Percentiles rank a stretch among this genome's conserved stretches.
These are phyloP conservation scores for Pluteus cervinus DNA, from an alignment of 768 basidiomycete genomes.

Conservation along the genomic window DNA sequence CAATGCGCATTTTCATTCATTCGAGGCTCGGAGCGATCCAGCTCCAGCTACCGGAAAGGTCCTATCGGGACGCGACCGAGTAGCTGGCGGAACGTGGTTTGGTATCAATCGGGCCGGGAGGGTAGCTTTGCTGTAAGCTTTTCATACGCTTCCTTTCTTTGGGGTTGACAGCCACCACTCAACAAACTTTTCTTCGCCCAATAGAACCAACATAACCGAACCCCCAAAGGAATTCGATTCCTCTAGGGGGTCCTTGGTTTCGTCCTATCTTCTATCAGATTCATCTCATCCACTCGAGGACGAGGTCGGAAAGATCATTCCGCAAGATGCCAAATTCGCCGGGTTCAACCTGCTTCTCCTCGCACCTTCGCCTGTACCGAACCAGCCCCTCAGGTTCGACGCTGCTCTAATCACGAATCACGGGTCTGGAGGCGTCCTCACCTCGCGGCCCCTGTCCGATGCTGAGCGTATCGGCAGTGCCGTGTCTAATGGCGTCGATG, in stretches of 20 bases:
- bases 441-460: constrained; percentile 43
- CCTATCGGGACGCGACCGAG: constrained; percentile 69
- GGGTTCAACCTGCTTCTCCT: constrained; percentile 81
- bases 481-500: constrained; percentile 74
- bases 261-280: constrained; percentile 60
- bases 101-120: constrained; percentile 62
- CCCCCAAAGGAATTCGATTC: constrained; percentile 37
- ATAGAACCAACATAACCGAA: constrained; percentile 85
- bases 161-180: constrained; percentile 8
- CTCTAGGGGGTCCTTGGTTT: constrained; percentile 65
- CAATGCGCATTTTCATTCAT: constrained; percentile 64
- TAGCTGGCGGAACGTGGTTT: constrained; percentile 80
- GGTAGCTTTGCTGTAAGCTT: constrained; percentile 65
- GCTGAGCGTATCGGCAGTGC: constrained; percentile 49
- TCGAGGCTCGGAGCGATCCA: constrained; percentile 34
- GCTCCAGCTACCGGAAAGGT: constrained; percentile 28
- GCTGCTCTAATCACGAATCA: constrained; percentile 60
- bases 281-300: constrained; percentile 40
- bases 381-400: constrained; percentile 38
- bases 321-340: constrained; percentile 50
- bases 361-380: constrained; percentile 29
- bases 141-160: constrained; percentile 8
- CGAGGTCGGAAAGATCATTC: constrained; percentile 39
- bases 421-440: constrained; percentile 60
- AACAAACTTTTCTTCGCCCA: too few species aligned